Percentiles rank a stretch among this genome's conserved stretches.
These are phyloP conservation scores for Fusarium nanum DNA, from an alignment of 2,329 filamentous ascomycete genomes.

Conservation along the genomic window DNA sequence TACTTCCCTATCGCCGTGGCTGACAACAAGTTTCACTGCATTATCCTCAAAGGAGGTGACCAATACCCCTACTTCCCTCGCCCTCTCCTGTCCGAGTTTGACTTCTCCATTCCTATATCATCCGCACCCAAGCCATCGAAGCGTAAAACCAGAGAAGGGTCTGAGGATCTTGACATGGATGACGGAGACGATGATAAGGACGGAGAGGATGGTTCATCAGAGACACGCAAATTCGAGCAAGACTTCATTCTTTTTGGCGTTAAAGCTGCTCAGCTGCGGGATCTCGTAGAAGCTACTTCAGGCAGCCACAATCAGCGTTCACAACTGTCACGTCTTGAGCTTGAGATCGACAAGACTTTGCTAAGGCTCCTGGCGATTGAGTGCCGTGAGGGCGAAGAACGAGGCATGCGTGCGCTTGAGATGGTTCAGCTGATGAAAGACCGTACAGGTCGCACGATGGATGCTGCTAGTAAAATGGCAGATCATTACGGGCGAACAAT, in stretches of 20 bases:
- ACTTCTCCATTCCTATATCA: constrained; percentile 85
- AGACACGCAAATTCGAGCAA: constrained; percentile 79
- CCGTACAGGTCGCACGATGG: constrained; percentile 86
- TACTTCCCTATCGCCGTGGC: constrained; percentile 98
- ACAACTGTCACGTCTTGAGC: constrained; percentile 76
- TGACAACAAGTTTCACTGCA: constrained; percentile 93
- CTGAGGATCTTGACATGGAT: constrained; percentile 50
- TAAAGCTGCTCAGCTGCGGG: constrained; percentile 78
- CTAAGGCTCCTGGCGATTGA: constrained; percentile 90
- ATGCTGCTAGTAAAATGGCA: constrained; percentile 90
- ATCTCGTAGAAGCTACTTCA: constrained; percentile 76
- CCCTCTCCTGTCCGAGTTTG: constrained; percentile 91
- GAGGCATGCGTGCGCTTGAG: constrained; percentile 94
- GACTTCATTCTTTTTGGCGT: constrained; percentile 80
- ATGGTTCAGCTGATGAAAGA: constrained; percentile 89
- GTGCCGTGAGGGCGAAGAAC: constrained; percentile 91
- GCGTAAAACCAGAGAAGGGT: constrained; percentile 47
- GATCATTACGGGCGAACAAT: constrained; percentile 83
- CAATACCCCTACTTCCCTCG: constrained; percentile 92
- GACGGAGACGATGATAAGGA: constrained; percentile 49
- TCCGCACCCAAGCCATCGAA: constrained; percentile 57
- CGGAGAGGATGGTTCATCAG: constrained; percentile 54
- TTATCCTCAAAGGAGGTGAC: constrained; percentile 96
- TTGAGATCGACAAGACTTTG: constrained; percentile 90
- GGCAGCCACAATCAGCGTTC: constrained; percentile 68